Percentiles rank a stretch among this genome's conserved stretches.
phyloP scores from a whole-genome alignment of 805 yeast genomes.

The Cyberlindnera lachancei region DNA sequence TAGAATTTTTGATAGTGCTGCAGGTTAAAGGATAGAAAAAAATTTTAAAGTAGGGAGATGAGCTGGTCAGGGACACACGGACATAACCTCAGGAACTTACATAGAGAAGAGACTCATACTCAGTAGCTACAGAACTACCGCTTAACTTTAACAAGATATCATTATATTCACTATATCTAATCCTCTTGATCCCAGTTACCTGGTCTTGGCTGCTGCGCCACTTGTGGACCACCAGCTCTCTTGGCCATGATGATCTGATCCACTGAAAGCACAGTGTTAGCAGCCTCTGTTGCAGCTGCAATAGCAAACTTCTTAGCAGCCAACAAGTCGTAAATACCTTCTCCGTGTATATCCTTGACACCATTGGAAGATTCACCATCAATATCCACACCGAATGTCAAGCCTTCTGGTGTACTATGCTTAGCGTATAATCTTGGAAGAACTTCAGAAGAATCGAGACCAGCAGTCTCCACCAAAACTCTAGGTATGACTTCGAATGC shows the following conservation, averaged over 20 bases:
- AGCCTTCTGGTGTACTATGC: conserved; percentile 46
- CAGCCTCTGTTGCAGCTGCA: conserved; percentile 92
- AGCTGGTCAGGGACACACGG: conserved; percentile 1
- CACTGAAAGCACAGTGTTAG: conserved; percentile 80
- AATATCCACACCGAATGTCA: conserved; percentile 62
- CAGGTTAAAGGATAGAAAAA: no score
- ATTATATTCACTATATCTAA: conserved; percentile 32
- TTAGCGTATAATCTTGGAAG: conserved; percentile 85
- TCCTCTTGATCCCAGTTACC: conserved; percentile 97
- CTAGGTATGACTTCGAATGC: conserved; percentile 95
- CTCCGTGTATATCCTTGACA: conserved; percentile 59
- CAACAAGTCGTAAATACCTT: conserved; percentile 71
- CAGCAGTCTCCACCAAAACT: conserved; percentile 89
- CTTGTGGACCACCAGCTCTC: conserved; percentile 98
- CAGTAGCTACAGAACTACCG: no score
- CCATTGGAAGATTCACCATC: conserved; percentile 68
- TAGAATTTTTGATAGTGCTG: no score
- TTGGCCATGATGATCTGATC: conserved; percentile 99
- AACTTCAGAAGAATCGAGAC: conserved; percentile 85
- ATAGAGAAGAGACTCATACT: no score
- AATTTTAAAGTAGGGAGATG: not conserved
- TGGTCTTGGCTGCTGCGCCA: conserved; percentile 70
- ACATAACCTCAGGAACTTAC: not conserved
- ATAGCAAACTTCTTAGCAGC: conserved; percentile 81
- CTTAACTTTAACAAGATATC: no score